A percentile compares a stretch with the other conserved stretches of the same genome.
phyloP scores from a whole-genome alignment of 352 stramenopile species.

The Pythium pyrilobum region DNA sequence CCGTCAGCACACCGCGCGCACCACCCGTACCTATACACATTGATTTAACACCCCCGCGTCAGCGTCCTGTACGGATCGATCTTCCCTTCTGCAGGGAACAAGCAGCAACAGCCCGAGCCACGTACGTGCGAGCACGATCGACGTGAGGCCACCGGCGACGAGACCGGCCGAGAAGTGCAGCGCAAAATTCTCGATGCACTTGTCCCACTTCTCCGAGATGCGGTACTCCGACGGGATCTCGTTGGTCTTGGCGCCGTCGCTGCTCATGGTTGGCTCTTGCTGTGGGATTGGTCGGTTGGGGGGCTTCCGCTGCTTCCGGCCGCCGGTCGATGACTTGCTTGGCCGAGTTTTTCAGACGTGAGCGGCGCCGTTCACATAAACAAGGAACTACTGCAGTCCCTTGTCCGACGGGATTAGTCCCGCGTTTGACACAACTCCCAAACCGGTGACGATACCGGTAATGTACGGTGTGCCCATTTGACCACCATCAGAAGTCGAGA shows the following conservation, averaged over 20 bases:
- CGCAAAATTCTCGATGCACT: slow-evolving; percentile 86
- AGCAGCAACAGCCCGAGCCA: slow-evolving; percentile 10
- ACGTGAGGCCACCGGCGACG: slow-evolving; percentile 76
- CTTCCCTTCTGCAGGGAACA: too few species aligned
- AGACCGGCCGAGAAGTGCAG: slow-evolving; percentile 82
- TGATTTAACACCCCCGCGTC: background rate
- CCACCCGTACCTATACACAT: slow-evolving; percentile 45
- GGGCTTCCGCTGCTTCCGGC: background rate
- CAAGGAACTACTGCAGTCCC: slow-evolving; percentile 14
- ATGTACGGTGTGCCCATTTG: slow-evolving; percentile 7
- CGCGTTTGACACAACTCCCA: background rate
- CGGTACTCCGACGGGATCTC: slow-evolving; percentile 84
- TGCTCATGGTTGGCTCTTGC: slow-evolving; percentile 15
- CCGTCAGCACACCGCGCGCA: slow-evolving; percentile 58
- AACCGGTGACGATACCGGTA: slow-evolving; percentile 12
- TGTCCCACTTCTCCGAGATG: slow-evolving; percentile 90
- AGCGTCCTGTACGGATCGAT: too few species aligned
- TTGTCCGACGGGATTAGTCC: background rate
- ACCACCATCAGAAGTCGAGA: slow-evolving; percentile 3
- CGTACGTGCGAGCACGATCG: slow-evolving; percentile 77
- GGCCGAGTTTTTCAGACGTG: slow-evolving; percentile 30
- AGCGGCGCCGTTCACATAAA: slow-evolving; percentile 14
- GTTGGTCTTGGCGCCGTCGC: slow-evolving; percentile 34
- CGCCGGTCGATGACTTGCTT: background rate
- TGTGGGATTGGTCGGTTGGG: slow-evolving; percentile 7